Evolutionary conservation across 2,329 filamentous ascomycete genomes (phyloP).

Genomic region (Sclerotinia borealis): DNA sequence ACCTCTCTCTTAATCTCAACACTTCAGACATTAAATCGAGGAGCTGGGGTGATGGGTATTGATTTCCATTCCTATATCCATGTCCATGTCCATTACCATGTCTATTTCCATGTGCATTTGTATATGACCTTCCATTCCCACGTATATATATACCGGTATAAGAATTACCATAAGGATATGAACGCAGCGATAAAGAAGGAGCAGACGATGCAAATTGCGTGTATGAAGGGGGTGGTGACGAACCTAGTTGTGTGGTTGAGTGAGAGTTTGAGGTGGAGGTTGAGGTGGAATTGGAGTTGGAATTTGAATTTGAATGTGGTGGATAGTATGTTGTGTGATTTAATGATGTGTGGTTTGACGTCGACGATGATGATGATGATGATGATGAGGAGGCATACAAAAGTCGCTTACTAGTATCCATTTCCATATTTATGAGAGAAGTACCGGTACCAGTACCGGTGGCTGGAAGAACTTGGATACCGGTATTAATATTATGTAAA

Average conservation of each 20-base stretch:
- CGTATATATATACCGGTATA: no score
- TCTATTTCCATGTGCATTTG: conserved; percentile 12
- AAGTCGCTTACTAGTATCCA: no score
- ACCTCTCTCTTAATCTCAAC: background rate
- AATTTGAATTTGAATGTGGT: no score
- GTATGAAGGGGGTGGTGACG: background rate
- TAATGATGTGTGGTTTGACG: background rate
- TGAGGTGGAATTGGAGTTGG: no score
- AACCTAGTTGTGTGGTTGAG: background rate
- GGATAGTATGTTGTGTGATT: no score
- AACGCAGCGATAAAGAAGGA: background rate
- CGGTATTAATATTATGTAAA: no score
- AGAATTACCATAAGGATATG: no score
- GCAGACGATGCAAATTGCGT: background rate
- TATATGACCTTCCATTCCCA: no score
- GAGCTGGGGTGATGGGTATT: background rate
- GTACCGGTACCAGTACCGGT: no score
- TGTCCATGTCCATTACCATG: background rate
- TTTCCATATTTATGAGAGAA: no score
- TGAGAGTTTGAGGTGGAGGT: background rate
- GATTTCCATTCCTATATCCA: background rate
- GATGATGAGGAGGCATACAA: background rate
- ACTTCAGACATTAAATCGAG: background rate
- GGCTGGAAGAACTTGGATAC: no score
- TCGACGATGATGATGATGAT: background rate